Base-by-base conservation (phyloP, 1,284 basidiomycete species). In the Heliocybe sulcata region DNA sequence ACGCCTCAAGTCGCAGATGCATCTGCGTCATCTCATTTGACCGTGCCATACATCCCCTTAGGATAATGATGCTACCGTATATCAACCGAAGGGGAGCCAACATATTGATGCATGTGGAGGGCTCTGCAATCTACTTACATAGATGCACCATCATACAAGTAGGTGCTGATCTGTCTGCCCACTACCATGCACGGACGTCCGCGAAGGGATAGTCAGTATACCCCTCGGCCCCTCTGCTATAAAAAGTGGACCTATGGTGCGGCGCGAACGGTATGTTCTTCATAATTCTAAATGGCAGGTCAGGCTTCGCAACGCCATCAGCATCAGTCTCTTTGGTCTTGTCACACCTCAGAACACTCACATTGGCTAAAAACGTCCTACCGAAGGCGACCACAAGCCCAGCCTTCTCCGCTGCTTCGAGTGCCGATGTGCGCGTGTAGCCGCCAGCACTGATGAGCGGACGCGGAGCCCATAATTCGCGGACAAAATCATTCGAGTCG, bases 241-340 rank as follows among this genome's bases (percentile, higher is more conserved):
- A 74, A 51, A 72, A 78, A 2, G 69, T 72, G 23, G 61, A 58
- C 6, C 63, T 59, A 50, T 76, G 60, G 53, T 65, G 70, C 0
- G 59, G 52, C 1, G 61, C 64, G 27, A 77, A 57, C 0, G 71
- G 63, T 0, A 75, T 56, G 42, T 72, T 59, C 31, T 72, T 63
- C 51, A 62, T 65, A 38, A 77, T 55, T 11, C 83, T 71, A n/a
- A 67, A 56, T 0, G 77, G 76, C 0, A 86, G 67, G 62, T 85
- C 82, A 2, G 83, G 83, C 47, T 49, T n/a, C n/a, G 29, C 12
- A 31, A 31, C 12, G 29, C 6, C 29, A 6, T 20, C 61, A 29
- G 52, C 22, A 35, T 59, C 2, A 63, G 53, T 1, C 62, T 2
- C 54, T 53, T 26, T 60, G 4, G 4, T 42, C 49, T 0, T 67